Conservation (phyloP, 2,329 filamentous ascomycete species). For the Paraphoma chrysanthemicola region DNA sequence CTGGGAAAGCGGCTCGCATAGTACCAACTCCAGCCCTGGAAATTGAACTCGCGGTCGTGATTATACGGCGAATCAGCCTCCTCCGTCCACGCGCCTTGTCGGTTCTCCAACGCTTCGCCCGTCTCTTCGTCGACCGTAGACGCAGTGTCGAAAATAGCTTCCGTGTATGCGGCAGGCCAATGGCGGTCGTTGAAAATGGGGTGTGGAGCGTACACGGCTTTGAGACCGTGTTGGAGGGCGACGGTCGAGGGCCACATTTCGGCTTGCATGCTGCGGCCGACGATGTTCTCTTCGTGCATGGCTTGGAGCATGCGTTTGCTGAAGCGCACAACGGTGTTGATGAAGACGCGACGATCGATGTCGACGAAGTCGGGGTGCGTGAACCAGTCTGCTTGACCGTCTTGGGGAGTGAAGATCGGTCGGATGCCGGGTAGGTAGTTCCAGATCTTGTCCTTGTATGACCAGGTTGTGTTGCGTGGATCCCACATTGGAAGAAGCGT, state of each 20-base stretch:
- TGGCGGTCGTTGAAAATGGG: conserved; percentile 85
- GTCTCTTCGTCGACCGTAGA: conserved; percentile 24
- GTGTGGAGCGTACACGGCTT: conserved; percentile 90
- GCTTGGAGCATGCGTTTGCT: conserved; percentile 78
- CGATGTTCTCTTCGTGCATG: conserved; percentile 91
- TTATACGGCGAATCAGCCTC: conserved; percentile 53
- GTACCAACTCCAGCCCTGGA: conserved; percentile 87
- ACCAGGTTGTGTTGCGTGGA: conserved; percentile 85
- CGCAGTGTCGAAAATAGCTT: conserved; percentile 75
- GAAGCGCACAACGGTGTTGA: conserved; percentile 87
- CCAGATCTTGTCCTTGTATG: conserved; percentile 58
- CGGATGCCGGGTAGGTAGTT: conserved; percentile 62
- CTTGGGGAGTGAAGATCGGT: conserved; percentile 86
- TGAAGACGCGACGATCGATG: conserved; percentile 78
- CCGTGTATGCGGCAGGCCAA: conserved; percentile 82
- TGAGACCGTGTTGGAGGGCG: conserved; percentile 89
- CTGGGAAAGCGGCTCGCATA: conserved; percentile 84
- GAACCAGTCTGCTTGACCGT: conserved; percentile 65
- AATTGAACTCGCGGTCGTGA: conserved; percentile 83
- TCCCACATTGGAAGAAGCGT: conserved; percentile 93
- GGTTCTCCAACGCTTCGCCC: conserved; percentile 64
- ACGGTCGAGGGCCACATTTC: conserved; percentile 96
- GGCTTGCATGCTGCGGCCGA: conserved; percentile 89
- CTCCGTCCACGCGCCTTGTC: conserved; percentile 58
- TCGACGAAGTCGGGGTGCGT: conserved; percentile 56